Conservation (phyloP, 1,284 basidiomycete species). For the Athelia psychrophila region DNA sequence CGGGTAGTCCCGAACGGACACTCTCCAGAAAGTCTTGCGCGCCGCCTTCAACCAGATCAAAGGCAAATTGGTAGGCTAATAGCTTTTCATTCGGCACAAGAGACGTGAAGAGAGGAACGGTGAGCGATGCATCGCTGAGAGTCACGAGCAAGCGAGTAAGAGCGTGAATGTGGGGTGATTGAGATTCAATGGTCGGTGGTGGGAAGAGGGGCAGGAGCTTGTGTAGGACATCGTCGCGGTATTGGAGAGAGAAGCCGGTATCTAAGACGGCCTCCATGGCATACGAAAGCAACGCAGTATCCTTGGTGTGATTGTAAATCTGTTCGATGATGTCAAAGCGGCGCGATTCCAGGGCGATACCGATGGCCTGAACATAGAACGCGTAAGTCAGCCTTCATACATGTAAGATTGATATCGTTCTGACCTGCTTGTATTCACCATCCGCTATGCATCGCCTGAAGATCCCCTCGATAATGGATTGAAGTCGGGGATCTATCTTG, state of each 20-base stretch:
- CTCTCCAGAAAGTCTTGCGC: slow-evolving; percentile 88
- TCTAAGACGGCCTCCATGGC: slow-evolving; percentile 89
- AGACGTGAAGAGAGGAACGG: slow-evolving; percentile 67
- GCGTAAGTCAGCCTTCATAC: slow-evolving; percentile 4
- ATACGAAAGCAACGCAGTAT: slow-evolving; percentile 81
- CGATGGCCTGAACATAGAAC: slow-evolving; percentile 68
- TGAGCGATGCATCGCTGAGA: slow-evolving; percentile 74
- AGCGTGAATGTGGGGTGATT: slow-evolving; percentile 70
- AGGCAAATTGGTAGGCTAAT: slow-evolving; percentile 90
- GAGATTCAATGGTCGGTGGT: slow-evolving; percentile 61
- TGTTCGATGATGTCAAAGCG: slow-evolving; percentile 82
- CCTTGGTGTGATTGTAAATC: slow-evolving; percentile 70
- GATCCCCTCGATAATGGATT: slow-evolving; percentile 84
- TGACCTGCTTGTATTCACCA: slow-evolving; percentile 85
- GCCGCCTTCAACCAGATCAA: slow-evolving; percentile 91
- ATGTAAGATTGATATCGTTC: slow-evolving; percentile 16
- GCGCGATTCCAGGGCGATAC: slow-evolving; percentile 88
- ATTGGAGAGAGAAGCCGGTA: slow-evolving; percentile 76
- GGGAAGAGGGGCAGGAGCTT: slow-evolving; percentile 86
- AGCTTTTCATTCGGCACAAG: slow-evolving; percentile 71
- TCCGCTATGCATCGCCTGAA: slow-evolving; percentile 82
- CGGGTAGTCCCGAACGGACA: slow-evolving; percentile 61
- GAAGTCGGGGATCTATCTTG: slow-evolving; percentile 76
- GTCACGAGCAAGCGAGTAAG: slow-evolving; percentile 89
- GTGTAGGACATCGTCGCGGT: slow-evolving; percentile 81